Conservation (phyloP, 2,329 filamentous ascomycete genomes). For the Monosporascus sp. region DNA sequence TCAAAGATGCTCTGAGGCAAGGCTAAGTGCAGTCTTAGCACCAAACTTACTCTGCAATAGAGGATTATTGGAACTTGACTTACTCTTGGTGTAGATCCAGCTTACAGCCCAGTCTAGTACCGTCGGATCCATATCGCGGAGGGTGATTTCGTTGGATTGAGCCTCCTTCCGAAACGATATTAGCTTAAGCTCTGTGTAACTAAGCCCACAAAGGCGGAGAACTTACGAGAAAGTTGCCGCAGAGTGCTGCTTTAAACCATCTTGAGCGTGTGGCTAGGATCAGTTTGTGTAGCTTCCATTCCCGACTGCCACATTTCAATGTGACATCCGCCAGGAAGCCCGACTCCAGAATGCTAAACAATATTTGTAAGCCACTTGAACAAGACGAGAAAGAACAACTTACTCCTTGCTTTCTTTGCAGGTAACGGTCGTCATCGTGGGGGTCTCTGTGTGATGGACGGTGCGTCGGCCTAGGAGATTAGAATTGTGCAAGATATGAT, state of each 20-base stretch:
- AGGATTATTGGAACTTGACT: not conserved
- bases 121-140: not conserved
- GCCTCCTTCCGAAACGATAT: not conserved
- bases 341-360: not conserved
- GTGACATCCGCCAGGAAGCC: not conserved
- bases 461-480: too few species aligned
- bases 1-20: too few species aligned
- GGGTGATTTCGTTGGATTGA: not conserved
- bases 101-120: not conserved
- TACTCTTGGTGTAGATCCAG: constrained; percentile 2
- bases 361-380: not conserved
- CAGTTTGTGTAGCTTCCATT: constrained; percentile 1
- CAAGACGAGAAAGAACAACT: not conserved
- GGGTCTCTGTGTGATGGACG: too few species aligned
- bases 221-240: not conserved
- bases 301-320: not conserved
- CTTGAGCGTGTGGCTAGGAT: constrained; percentile 1
- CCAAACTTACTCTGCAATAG: too few species aligned
- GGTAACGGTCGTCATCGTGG: too few species aligned
- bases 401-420: too few species aligned
- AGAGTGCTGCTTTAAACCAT: constrained; percentile 3
- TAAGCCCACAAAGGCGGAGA: not conserved
- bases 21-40: too few species aligned
- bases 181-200: not conserved
- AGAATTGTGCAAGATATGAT: too few species aligned